Conservation (phyloP, 78 protist species). For the Monocercomonoides exilis region DNA sequence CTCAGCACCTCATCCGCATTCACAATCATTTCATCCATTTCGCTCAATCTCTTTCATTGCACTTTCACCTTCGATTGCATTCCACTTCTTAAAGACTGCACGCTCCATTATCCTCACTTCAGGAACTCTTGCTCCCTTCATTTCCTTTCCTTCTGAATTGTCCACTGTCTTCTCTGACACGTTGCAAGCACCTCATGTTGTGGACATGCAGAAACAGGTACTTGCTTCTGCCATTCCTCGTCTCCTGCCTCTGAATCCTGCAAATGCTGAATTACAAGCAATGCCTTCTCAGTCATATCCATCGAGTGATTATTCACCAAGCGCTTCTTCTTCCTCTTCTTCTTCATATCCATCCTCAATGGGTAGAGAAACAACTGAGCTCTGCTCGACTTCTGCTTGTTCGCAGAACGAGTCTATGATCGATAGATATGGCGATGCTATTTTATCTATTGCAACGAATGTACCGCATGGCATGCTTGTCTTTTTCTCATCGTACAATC, state of each 20-base stretch:
- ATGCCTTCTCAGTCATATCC: background rate
- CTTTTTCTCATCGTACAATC: conserved; percentile 86
- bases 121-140: conserved; percentile 92
- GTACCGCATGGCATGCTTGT: conserved; percentile 89
- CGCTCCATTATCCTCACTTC: conserved; percentile 68
- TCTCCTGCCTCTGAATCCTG: background rate
- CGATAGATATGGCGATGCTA: background rate
- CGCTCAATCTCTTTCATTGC: background rate
- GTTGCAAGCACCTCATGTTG: conserved; percentile 69
- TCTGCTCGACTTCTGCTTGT: conserved; percentile 31
- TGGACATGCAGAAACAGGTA: conserved; percentile 29
- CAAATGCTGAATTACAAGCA: background rate
- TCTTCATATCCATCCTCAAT: too few relatives aligned
- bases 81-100: background rate
- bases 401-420: conserved; percentile 48
- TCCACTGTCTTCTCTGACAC: conserved; percentile 24
- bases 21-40: background rate
- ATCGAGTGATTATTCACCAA: background rate
- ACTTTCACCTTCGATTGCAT: background rate
- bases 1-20: too few relatives aligned
- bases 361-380: background rate
- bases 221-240: background rate
- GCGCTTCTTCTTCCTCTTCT: conserved; percentile 1
- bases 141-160: conserved; percentile 55
- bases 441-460: conserved; percentile 45